Evolutionary conservation across 805 yeast species (phyloP).

Genomic region (Candida awuae): DNA sequence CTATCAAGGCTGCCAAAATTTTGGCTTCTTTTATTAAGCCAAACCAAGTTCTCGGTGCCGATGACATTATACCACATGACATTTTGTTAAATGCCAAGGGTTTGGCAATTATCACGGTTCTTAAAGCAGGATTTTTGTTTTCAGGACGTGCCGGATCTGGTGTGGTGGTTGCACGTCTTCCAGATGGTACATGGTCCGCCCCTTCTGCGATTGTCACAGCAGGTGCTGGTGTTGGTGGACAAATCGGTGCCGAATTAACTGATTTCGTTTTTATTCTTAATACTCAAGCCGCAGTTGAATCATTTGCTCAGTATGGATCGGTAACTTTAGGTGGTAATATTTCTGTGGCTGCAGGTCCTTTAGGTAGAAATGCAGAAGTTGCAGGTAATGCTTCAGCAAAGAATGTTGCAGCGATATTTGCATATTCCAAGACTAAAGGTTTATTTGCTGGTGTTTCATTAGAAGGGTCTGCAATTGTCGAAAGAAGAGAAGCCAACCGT

Average conservation of each 20-base stretch:
- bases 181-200: slow-evolving; percentile 96
- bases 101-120: slow-evolving; percentile 82
- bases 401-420: slow-evolving; percentile 81
- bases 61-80: slow-evolving; percentile 81
- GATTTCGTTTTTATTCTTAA: slow-evolving; percentile 93
- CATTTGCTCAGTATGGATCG: slow-evolving; percentile 91
- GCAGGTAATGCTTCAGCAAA: slow-evolving; percentile 89
- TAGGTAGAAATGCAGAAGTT: slow-evolving; percentile 96
- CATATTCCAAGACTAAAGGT: slow-evolving; percentile 95
- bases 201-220: slow-evolving; percentile 94
- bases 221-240: slow-evolving; percentile 99
- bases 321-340: slow-evolving; percentile 92
- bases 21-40: slow-evolving; percentile 89
- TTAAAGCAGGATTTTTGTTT: slow-evolving; percentile 92
- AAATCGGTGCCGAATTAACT: slow-evolving; percentile 91
- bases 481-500: slow-evolving; percentile 93
- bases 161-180: slow-evolving; percentile 84
- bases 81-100: slow-evolving; percentile 88
- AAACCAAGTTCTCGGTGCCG: slow-evolving; percentile 85
- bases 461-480: slow-evolving; percentile 94
- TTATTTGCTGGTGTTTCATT: slow-evolving; percentile 94
- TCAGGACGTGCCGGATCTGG: slow-evolving; percentile 98
- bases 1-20: slow-evolving; percentile 90
- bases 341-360: slow-evolving; percentile 94
- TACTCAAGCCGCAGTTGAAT: slow-evolving; percentile 78